Conservation (phyloP, 306 rosid genomes). For the Lathyrus tuberosus region DNA sequence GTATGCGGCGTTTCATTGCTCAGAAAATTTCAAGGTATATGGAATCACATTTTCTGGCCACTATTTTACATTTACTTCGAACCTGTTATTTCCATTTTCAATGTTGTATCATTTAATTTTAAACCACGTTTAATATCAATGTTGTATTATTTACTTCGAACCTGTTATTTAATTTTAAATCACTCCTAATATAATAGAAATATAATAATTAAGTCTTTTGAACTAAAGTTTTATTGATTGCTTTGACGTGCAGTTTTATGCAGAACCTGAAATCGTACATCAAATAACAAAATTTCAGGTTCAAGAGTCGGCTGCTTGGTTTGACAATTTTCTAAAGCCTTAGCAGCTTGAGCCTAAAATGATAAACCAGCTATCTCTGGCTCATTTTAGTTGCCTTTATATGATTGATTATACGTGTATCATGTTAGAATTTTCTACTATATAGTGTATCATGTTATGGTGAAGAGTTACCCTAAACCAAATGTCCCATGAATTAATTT, state of each 20-base stretch:
- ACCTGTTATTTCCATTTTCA: slow-evolving; percentile 28
- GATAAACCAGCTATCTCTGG: background rate
- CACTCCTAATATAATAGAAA: background rate
- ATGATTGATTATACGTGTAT: too few species aligned
- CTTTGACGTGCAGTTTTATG: slow-evolving; percentile 53
- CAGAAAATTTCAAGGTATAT: slow-evolving; percentile 72
- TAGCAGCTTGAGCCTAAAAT: slow-evolving; percentile 23
- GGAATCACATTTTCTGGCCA: slow-evolving; percentile 21
- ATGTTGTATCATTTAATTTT: background rate
- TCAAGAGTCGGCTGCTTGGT: slow-evolving; percentile 77
- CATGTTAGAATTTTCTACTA: too few species aligned
- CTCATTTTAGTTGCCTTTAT: too few species aligned
- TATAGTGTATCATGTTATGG: too few species aligned
- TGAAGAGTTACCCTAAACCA: too few species aligned
- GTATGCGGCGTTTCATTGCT: slow-evolving; percentile 45
- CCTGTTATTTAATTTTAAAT: too few species aligned
- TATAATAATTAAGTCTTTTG: slow-evolving; percentile 5
- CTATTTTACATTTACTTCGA: slow-evolving; percentile 5
- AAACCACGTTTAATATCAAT: background rate
- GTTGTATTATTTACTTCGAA: too few species aligned
- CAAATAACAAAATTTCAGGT: slow-evolving; percentile 62
- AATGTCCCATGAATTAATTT: too few species aligned
- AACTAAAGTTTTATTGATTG: slow-evolving; percentile 27
- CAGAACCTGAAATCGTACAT: slow-evolving; percentile 62
- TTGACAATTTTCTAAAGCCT: slow-evolving; percentile 62